Percentiles rank a stretch among this genome's conserved stretches.
Evolutionary conservation across 2,329 filamentous ascomycete species (phyloP).

Genomic region (Fusarium sublunatum): DNA sequence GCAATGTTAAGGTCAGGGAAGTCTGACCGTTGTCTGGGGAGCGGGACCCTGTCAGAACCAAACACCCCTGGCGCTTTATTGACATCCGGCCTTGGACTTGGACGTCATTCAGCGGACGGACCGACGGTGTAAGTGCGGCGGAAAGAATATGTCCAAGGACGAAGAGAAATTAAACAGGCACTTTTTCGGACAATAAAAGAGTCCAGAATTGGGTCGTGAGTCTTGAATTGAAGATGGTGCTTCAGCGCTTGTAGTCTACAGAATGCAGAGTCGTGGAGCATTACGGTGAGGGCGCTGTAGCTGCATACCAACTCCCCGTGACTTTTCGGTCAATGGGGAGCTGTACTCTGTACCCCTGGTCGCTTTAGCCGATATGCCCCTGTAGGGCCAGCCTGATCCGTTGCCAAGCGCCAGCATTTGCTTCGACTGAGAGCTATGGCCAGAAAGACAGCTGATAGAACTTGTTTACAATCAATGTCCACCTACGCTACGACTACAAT

Average conservation of each 20-base stretch:
- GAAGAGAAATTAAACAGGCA: background rate
- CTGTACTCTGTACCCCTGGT: constrained; percentile 12
- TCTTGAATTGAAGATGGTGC: background rate
- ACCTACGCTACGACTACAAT: no score
- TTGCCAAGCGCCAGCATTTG: constrained; percentile 4
- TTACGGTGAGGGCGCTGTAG: constrained; percentile 12
- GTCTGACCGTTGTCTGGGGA: constrained; percentile 52
- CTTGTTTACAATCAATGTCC: constrained; percentile 8
- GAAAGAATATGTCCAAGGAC: constrained; percentile 15
- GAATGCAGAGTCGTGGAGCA: constrained; percentile 38
- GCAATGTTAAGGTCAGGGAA: constrained; percentile 27
- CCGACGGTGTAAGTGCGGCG: constrained; percentile 17
- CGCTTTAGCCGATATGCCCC: constrained; percentile 11
- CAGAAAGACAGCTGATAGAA: background rate
- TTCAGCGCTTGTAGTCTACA: constrained; percentile 7
- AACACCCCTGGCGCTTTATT: constrained; percentile 52
- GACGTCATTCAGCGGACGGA: constrained; percentile 40
- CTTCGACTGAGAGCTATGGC: no score
- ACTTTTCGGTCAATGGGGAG: constrained; percentile 19
- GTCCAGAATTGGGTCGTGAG: constrained; percentile 1
- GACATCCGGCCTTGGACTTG: constrained; percentile 54
- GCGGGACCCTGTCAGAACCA: constrained; percentile 45
- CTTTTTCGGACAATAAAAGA: background rate
- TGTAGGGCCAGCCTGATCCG: constrained; percentile 1
- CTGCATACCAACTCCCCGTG: constrained; percentile 33